Evolutionary conservation across 2,329 filamentous ascomycete species (phyloP), one percentile per base, ranked within the genome.

Genomic region (Colletotrichum filicis): DNA sequence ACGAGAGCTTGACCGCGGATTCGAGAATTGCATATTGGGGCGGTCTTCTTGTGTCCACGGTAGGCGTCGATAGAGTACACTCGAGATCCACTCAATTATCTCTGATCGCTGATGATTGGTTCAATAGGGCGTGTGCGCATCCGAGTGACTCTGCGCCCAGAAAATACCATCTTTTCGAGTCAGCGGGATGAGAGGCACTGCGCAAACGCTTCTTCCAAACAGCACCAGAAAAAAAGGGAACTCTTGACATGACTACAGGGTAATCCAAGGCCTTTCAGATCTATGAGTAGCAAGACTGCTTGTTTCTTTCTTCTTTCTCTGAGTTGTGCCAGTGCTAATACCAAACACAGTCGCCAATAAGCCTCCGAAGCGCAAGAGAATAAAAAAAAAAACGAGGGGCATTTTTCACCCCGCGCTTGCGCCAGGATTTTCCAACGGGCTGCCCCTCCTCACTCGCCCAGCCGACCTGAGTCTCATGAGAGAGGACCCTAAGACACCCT

Each of bases 11-110:
- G 16, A 46, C 7, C 32, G 42, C 22, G 11, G 68, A 63, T 62
- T 59, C 37, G 65, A 72, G 66, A 72, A 72, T 69, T 60, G 70
- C 59, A 60, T 59, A 72, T 69, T 60, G 70, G 53, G 56, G 42
- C 8, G 22, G 19, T 19, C 4, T 12, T 14, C 2, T 9, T 69
- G 69, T 3, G 16, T 9, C 16, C 53, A 72, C 70, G 9, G 37
- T 32, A n/a, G 58, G 28, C 26, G 65, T 63, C 9, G 26, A 19
- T 4, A 0, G 11, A 35, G 1, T 3, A 1, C 1, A 1, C 1
- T 1, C 0, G 1, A 12, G 3, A n/a, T 22, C 60, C 60, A 32
- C 60, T 32, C 2, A 8, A 8, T 7, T 5, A 19, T 7, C 5
- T 19, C 16, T 3, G 3, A n/a, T 42, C 14, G 42, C 42, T 3